Conservation (phyloP, 768 basidiomycete species). For the Mycena rebaudengoi region DNA sequence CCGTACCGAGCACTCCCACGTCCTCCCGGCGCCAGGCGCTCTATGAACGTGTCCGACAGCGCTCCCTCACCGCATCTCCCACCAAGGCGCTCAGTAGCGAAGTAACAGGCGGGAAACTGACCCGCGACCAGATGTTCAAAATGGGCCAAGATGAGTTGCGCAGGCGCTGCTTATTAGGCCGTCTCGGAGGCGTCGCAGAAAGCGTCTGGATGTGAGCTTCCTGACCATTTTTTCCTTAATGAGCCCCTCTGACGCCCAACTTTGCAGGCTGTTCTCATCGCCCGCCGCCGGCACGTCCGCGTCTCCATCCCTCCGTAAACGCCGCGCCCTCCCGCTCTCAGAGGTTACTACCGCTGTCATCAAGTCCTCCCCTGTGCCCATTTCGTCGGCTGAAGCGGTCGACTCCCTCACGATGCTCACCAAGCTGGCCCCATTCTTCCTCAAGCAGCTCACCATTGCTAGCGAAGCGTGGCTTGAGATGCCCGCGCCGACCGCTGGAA, state of each 20-base stretch:
- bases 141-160: conserved; percentile 82
- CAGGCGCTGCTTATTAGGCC: conserved; percentile 77
- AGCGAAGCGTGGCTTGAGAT: conserved; percentile 69
- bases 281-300: conserved; percentile 57
- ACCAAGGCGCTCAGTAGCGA: conserved; percentile 60
- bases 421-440: conserved; percentile 82
- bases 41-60: conserved; percentile 81
- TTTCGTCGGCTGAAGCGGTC: conserved; percentile 78
- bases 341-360: conserved; percentile 76
- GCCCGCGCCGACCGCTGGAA: conserved; percentile 53
- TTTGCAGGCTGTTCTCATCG: conserved; percentile 74
- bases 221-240: conserved; percentile 4
- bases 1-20: conserved; percentile 73
- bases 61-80: conserved; percentile 73
- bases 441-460: conserved; percentile 67
- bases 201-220: conserved; percentile 89
- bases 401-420: conserved; percentile 76
- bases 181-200: conserved; percentile 84
- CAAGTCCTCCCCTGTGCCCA: conserved; percentile 84
- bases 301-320: conserved; percentile 69
- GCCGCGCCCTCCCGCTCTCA: conserved; percentile 70
- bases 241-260: neutral
- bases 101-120: conserved; percentile 55
- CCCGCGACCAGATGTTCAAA: conserved; percentile 73
- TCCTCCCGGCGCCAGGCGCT: conserved; percentile 82